Conservation (phyloP, 768 basidiomycete species). For the Russula abietina region DNA sequence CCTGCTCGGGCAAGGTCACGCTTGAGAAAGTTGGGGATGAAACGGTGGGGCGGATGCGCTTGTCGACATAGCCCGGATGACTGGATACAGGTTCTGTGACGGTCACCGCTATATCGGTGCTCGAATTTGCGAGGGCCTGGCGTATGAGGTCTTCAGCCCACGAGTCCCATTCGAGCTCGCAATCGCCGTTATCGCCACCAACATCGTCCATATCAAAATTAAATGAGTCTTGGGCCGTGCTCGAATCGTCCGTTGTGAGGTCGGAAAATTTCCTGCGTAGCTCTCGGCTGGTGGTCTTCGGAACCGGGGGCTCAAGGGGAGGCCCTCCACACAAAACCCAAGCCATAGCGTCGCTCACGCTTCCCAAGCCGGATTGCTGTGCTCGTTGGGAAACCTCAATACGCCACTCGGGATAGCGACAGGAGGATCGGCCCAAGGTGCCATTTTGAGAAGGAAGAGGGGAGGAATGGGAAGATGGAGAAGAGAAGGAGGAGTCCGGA, state of each 20-base stretch:
- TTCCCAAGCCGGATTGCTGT: slow-evolving; percentile 24
- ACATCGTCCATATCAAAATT: slow-evolving; percentile 7
- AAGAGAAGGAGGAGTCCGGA: slow-evolving; percentile 2
- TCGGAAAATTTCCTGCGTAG: not conserved
- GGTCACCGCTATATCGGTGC: not conserved
- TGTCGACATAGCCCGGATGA: not conserved
- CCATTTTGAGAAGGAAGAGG: not conserved
- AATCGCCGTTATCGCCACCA: slow-evolving; percentile 15
- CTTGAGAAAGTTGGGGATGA: slow-evolving; percentile 12
- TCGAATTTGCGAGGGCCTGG: slow-evolving; percentile 4
- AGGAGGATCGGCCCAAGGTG: not conserved
- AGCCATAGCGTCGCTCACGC: slow-evolving; percentile 20
- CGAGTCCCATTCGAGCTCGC: slow-evolving; percentile 28
- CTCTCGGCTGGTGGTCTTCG: not conserved
- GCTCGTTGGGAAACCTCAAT: slow-evolving; percentile 24
- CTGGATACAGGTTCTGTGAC: not conserved
- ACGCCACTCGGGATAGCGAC: slow-evolving; percentile 29
- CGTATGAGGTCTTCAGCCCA: slow-evolving; percentile 27
- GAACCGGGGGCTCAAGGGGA: not conserved
- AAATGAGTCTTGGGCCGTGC: not conserved
- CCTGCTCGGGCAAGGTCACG: not conserved
- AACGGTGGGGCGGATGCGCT: not conserved
- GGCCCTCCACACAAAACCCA: slow-evolving; percentile 16
- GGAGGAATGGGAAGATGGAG: slow-evolving; percentile 1
- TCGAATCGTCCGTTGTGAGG: not conserved